These are phyloP conservation scores for Pseudoturritis turrita DNA, from an alignment of 345 rosid genomes.

Conservation along the genomic window DNA sequence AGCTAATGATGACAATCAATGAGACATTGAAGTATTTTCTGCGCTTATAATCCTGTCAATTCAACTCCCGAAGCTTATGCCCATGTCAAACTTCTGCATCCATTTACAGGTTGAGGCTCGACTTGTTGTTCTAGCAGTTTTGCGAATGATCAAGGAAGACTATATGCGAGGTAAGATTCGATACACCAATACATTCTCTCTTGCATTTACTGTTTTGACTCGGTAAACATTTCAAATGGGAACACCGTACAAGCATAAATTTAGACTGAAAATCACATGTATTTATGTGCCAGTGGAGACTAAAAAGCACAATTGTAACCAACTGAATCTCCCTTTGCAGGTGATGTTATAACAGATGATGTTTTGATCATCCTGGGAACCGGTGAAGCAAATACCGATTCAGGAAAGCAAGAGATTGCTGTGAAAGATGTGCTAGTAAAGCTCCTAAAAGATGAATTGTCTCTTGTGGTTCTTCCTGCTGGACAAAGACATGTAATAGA, in stretches of 20 bases:
- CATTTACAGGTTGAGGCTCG: constrained; percentile 81
- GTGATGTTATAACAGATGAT: constrained; percentile 61
- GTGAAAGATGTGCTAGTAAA: constrained; percentile 50
- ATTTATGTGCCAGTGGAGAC: background rate
- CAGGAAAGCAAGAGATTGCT: constrained; percentile 28
- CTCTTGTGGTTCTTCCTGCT: constrained; percentile 53
- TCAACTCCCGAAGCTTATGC: constrained; percentile 6
- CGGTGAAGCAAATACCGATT: constrained; percentile 24
- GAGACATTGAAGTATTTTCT: background rate
- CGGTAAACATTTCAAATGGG: background rate
- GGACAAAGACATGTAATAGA: constrained; percentile 26
- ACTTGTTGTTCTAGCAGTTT: constrained; percentile 83
- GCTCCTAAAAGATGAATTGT: constrained; percentile 61
- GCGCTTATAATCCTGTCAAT: constrained; percentile 4
- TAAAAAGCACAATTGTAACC: background rate
- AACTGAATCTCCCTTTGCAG: constrained; percentile 41
- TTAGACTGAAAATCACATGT: background rate
- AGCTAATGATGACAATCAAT: background rate
- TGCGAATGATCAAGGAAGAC: constrained; percentile 88
- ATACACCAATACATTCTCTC: background rate
- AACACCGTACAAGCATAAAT: background rate
- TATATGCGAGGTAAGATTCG: constrained; percentile 42
- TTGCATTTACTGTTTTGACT: background rate
- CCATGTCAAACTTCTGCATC: constrained; percentile 15
- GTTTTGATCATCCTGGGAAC: constrained; percentile 63